phyloP scores from a whole-genome alignment of 2,329 filamentous ascomycete species.

The Pestalotiopsis sp. region DNA sequence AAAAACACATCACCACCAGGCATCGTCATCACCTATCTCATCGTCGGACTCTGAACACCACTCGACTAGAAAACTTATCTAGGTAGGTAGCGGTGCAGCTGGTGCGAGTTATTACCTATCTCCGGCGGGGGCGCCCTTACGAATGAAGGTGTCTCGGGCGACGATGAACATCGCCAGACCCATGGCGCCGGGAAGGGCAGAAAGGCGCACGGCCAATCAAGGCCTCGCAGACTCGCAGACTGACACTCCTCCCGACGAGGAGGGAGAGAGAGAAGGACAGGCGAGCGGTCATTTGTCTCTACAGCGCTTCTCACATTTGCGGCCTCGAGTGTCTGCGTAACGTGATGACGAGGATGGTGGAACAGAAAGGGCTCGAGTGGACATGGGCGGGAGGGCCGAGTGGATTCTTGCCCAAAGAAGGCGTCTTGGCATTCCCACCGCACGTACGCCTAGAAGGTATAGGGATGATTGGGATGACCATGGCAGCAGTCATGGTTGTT shows the following conservation, averaged over 20 bases:
- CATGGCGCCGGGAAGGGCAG: neutral
- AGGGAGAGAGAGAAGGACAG: neutral
- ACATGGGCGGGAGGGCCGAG: neutral
- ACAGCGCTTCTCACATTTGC: neutral
- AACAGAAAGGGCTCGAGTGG: neutral
- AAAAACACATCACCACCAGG: too few relatives aligned
- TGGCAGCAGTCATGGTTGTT: neutral
- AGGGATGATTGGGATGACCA: neutral
- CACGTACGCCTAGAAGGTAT: neutral
- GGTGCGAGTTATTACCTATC: neutral
- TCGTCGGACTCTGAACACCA: too few relatives aligned
- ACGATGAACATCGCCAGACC: neutral
- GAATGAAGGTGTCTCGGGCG: neutral
- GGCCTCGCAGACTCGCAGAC: neutral
- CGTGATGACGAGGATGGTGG: neutral
- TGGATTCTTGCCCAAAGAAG: neutral
- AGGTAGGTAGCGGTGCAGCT: too few relatives aligned
- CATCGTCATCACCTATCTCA: too few relatives aligned
- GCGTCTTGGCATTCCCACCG: neutral
- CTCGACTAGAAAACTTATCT: too few relatives aligned
- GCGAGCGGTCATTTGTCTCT: neutral
- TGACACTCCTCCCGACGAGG: neutral
- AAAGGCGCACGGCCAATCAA: neutral
- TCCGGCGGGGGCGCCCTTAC: neutral
- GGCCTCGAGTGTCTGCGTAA: neutral